Evolutionary conservation across 2,329 filamentous ascomycete species (phyloP), one percentile per base, ranked within the genome.

Genomic region (Phialocephala subalpina): DNA sequence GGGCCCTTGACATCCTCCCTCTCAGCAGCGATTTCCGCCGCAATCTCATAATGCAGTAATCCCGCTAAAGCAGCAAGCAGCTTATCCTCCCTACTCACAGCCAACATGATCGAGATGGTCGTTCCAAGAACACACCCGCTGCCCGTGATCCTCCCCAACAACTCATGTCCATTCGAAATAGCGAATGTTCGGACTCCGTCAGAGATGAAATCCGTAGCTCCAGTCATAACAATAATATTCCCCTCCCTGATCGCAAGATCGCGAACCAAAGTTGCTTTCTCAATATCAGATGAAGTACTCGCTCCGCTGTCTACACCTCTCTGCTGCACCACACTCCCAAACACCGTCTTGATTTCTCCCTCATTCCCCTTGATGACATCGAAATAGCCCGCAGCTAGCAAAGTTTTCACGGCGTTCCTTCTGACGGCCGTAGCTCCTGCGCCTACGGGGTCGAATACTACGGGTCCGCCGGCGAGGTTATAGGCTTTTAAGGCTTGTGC

Each of bases 331-430:
- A 78, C 78, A 27, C 76, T 79, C 49, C 90, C 91, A 45, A 85
- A 86, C 0, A 95, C 88, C 2, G 92, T 89, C 57, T 86, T 83
- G 67, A 98, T 94, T 78, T 98, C 96, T 62, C 91, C 89, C 76
- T 97, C 93, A 79, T 98, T 98, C 58, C 95, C 95, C 77, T 98
- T 98, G 79, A 98, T 94, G 49, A 97, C 83, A 77, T 93, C 88
- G 73, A 97, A 92, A 77, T 92, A 92, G 45, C 93, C 94, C 2
- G 83, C 84, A 0, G 86, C 82, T 74, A 97, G 83, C 42, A 98
- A 86, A 1, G 84, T 84, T 65, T 88, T 87, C 33, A 95, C 87
- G 0, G 93, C 92, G 1, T 86, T 82, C 59, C 90, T 87, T 14
- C 96, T 88, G 53, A 95, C 83, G 7, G 84, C 75, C 0, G 94